Base-by-base conservation (phyloP, 179 eudicot genomes). In the Corrigiola litoralis region DNA sequence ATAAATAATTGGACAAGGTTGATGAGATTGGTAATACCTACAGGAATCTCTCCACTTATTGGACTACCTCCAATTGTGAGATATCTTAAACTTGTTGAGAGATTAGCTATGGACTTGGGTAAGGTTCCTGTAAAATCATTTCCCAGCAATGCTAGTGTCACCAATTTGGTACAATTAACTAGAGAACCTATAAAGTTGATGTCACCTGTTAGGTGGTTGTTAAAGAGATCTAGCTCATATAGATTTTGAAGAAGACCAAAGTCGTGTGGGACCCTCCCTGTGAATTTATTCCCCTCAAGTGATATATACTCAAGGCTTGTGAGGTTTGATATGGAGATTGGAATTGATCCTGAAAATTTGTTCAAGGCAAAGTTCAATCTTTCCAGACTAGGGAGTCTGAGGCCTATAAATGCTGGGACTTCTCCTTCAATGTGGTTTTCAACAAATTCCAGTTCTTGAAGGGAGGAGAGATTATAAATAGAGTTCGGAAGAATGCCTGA, bases 301-400 rank as follows among this genome's bases (percentile, higher is more conserved):
- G 28, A 5, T 20, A 56, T 17, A 2, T 3, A 1, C 20, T 27
- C 41, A 2, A 84, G 67, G 5, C 56, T 37, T n/a, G 82, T 58
- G 12, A 75, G 77, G 38, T 85, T 80, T 0, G 79, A 42, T 20
- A 84, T 1, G 5, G 83, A 79, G 13, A 6, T n/a, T 6, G 88
- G 88, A 42, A 84, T 17, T 0, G 58, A 12, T 20, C 84, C 85
- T 1, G 71, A 44, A 5, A 84, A 45, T 20, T 47, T n/a, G 65
- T 81, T 84, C 7, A 3, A 5, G 0, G 52, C 55, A 1, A 81
- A 12, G 4, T 21, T 4, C 20, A 84, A 29, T 9, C 3, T 16
- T 40, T 60, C 13, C 29, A 84, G 72, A 28, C 56, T 40, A 0
- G 82, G 85, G 45, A 79, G 72, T 16, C 14, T 34, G 53, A 51